Conservation (phyloP, 805 yeast genomes). For the Blastobotrys parvus region DNA sequence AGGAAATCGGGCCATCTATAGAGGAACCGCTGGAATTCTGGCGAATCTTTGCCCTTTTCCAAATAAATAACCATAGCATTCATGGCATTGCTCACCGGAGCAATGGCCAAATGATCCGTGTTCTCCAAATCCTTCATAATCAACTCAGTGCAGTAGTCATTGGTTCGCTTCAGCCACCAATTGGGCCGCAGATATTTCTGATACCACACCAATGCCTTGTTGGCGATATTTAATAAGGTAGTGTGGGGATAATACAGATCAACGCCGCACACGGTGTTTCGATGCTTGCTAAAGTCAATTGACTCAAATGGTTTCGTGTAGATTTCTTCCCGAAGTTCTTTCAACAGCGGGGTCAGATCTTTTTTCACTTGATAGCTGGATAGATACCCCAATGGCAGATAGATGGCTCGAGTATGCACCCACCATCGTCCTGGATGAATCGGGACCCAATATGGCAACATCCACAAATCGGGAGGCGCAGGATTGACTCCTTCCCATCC, state of each 20-base stretch:
- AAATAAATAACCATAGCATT: constrained; percentile 61
- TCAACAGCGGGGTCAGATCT: constrained; percentile 53
- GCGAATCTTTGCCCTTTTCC: constrained; percentile 65
- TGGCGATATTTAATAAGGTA: constrained; percentile 49
- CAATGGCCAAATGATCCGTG: constrained; percentile 77
- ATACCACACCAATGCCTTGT: constrained; percentile 51
- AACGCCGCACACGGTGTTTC: constrained; percentile 83
- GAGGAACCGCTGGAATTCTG: constrained; percentile 45
- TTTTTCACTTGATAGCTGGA: constrained; percentile 49
- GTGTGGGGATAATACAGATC: constrained; percentile 95
- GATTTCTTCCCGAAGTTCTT: constrained; percentile 68
- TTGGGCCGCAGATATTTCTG: constrained; percentile 69
- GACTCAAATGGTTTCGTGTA: constrained; percentile 54
- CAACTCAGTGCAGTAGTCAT: constrained; percentile 47
- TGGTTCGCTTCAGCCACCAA: constrained; percentile 52
- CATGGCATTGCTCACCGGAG: constrained; percentile 88
- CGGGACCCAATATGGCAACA: constrained; percentile 71
- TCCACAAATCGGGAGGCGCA: constrained; percentile 93
- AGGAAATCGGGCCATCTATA: constrained; percentile 64
- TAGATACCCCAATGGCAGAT: constrained; percentile 77
- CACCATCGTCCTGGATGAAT: constrained; percentile 97
- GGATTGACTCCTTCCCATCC: constrained; percentile 98
- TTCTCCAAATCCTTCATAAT: constrained; percentile 68
- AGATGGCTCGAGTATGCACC: constrained; percentile 95
- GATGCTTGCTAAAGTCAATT: constrained; percentile 60